Base-by-base conservation (phyloP, 2,329 filamentous ascomycete genomes). In the Zarea fungicola region DNA sequence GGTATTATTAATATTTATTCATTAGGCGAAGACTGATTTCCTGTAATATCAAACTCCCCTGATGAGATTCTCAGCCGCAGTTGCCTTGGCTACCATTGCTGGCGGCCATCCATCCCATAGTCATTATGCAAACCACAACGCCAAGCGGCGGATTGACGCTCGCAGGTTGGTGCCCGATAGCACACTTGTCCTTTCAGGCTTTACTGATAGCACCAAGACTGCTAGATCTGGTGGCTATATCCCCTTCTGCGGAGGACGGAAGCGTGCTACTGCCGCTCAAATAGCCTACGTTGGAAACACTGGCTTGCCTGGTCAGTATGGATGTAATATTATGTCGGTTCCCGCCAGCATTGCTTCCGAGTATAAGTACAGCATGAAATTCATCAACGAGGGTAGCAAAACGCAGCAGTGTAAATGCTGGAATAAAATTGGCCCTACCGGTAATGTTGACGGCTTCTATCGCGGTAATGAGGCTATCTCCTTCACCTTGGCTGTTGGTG, bases 321-420 rank as follows among this genome's bases (percentile, higher is more conserved):
- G 74, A 58, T 76, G 74, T 72, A 79, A 79, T 71, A 62, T 77
- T 43, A 72, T 75, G 70, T 54, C 66, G 23, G 61, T 78, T 50
- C 58, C 65, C 55, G 58, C 55, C 49, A 52, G 54, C 39, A 59
- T 69, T 43, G 62, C 64, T 52, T 42, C 57, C 51, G 47, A 69
- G 55, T 78, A 77, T 66, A 52, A 70, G 43, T 74, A 77, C 66
- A 62, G 63, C 18, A 53, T 65, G 51, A 62, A 63, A 55, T 73
- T 75, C 60, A 62, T 60, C 42, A 66, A 69, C 58, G 67, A 65
- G 43, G 61, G 63, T 42, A 60, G 48, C 52, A 43, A 58, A 36
- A 64, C 66, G 50, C 58, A 64, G 52, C 29, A 62, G 41, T 77
- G 75, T 59, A 58, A 59, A 31, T 72, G 68, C 66, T 76, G 63